These are phyloP conservation scores for Globisporangium rhizosaccharum DNA, from an alignment of 352 stramenopile genomes.

Conservation along the genomic window DNA sequence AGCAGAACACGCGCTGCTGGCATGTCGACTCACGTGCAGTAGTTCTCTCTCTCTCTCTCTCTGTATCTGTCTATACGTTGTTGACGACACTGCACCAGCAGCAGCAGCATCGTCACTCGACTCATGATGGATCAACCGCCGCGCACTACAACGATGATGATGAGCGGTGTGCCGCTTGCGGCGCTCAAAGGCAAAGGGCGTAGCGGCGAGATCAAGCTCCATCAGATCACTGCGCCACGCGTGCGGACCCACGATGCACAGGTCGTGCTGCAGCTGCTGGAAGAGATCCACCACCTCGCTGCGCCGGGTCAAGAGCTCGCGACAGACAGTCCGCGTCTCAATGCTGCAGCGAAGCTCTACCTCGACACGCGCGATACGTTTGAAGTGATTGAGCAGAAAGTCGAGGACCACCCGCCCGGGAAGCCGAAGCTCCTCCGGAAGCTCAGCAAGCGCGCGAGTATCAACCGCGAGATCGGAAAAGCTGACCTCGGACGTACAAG, in stretches of 20 bases:
- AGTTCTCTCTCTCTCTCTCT: background rate
- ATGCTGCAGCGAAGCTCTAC: conserved; percentile 67
- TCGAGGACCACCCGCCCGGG: conserved; percentile 37
- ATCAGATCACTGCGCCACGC: background rate
- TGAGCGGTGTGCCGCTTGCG: conserved; percentile 4
- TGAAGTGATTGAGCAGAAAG: conserved; percentile 50
- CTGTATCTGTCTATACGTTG: background rate
- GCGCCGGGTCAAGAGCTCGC: conserved; percentile 20
- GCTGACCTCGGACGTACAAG: background rate
- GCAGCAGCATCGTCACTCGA: too few relatives aligned
- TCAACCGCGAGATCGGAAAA: conserved; percentile 10
- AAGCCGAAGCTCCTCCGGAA: conserved; percentile 46
- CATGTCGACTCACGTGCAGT: background rate
- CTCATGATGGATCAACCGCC: background rate
- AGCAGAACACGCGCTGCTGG: background rate
- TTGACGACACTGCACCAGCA: background rate
- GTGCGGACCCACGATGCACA: conserved; percentile 28
- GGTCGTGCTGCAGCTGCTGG: conserved; percentile 67
- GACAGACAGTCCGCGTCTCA: conserved; percentile 29
- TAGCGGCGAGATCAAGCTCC: conserved; percentile 1
- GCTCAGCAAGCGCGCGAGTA: conserved; percentile 38
- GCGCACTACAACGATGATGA: conserved; percentile 4
- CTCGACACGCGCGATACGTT: conserved; percentile 73
- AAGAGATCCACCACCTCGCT: conserved; percentile 55
- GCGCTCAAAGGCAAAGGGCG: conserved; percentile 1